Evolutionary conservation across 345 rosid genomes (phyloP), one percentile per base, ranked within the genome.

Genomic region (Aegle marmelos): DNA sequence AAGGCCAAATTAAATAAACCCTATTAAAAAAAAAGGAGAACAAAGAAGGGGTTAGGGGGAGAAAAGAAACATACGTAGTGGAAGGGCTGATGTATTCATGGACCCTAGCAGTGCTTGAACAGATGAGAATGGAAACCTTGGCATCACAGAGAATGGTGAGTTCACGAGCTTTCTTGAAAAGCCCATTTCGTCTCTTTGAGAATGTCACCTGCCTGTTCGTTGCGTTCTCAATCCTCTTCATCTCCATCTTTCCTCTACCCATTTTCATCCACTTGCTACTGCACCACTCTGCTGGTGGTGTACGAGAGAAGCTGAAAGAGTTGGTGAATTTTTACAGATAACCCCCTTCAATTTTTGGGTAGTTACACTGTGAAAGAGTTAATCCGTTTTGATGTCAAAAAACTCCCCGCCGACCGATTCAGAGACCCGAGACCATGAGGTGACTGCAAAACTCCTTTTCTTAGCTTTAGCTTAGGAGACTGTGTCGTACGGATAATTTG

Each of bases 191-290:
- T 75, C 98, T 79, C 85, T 90, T 92, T 9, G 95, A 90, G 77
- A 82, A 93, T 28, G 98, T 91, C 61, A 91, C 93, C 75, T 93
- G 96, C 82, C 98, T 81, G 87, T 88, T 91, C n/a, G 97, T 94
- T n/a, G 90, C 76, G 90, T 92, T 94, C 91, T 92, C 97, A 45
- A 91, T 94, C 82, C 83, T 89, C 91, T 86, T 90, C 89, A 94
- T 94, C 93, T 92, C 91, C 86, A 88, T 92, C 93, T 92, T 89
- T 56, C 95, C 95, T 79, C 97, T 82, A 79, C 91, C 89, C 97
- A 92, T 93, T 16, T 53, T 53, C 22, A 19, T 19, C 50, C 50
- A 13, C 50, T 45, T 11, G 50, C 17, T 45, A 13, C 50, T 13
- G 50, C 17, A 45, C 17, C 4, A 17, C 0, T 45, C 5, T 45